These are phyloP conservation scores for Epichloe bromicola DNA, from an alignment of 2,329 filamentous ascomycete genomes.

Conservation along the genomic window DNA sequence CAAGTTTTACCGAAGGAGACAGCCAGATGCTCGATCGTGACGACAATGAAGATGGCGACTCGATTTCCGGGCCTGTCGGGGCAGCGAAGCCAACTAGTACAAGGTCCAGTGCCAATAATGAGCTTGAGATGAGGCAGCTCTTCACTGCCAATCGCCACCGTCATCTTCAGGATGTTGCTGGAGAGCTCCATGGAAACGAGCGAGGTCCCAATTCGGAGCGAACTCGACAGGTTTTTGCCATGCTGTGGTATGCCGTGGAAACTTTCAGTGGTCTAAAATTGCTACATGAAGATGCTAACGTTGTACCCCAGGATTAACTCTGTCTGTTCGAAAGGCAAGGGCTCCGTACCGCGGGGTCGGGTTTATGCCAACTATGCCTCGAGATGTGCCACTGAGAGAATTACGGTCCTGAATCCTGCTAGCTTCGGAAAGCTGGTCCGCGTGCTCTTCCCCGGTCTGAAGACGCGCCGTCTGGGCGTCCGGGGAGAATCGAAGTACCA, in stretches of 20 bases:
- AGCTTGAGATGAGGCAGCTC: constrained; percentile 66
- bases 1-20: constrained; percentile 44
- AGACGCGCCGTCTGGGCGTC: constrained; percentile 82
- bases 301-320: constrained; percentile 49
- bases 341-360: constrained; percentile 79
- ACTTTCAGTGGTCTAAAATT: background rate
- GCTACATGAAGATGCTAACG: constrained; percentile 2
- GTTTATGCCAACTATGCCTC: constrained; percentile 95
- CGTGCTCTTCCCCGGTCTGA: constrained; percentile 89
- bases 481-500: constrained; percentile 98
- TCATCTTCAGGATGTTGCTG: constrained; percentile 56
- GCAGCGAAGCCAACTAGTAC: constrained; percentile 45
- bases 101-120: constrained; percentile 64
- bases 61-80: constrained; percentile 29
- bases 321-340: constrained; percentile 61
- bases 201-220: constrained; percentile 70
- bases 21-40: constrained; percentile 49
- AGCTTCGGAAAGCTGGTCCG: constrained; percentile 96
- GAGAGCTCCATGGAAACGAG: constrained; percentile 66
- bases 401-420: constrained; percentile 89
- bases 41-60: constrained; percentile 44
- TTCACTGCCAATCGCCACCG: constrained; percentile 57
- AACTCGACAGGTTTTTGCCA: constrained; percentile 74
- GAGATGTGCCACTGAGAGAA: constrained; percentile 81
- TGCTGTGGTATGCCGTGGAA: constrained; percentile 57